A percentile compares a stretch with the other conserved stretches of the same genome.
phyloP scores from a whole-genome alignment of 768 basidiomycete genomes.

The Fibroporia radiculosa region DNA sequence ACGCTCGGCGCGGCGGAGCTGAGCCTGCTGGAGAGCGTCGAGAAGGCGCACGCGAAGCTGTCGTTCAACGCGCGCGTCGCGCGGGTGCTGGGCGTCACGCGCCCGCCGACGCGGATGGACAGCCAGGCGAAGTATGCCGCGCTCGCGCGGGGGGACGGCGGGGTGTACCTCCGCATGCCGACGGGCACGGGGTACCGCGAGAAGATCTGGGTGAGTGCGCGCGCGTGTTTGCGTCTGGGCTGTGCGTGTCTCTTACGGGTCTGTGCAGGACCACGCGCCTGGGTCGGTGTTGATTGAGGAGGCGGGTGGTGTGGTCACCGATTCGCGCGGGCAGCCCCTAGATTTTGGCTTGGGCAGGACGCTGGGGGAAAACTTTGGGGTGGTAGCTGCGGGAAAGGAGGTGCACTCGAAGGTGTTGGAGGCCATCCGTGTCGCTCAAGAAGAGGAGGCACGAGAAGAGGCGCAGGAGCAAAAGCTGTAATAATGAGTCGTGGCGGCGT shows the following conservation, averaged over 20 bases:
- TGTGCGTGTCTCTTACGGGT: neutral
- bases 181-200: conserved; percentile 74
- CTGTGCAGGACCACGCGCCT: conserved; percentile 76
- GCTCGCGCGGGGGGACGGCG: conserved; percentile 81
- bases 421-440: conserved; percentile 59
- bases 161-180: conserved; percentile 75
- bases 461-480: neutral
- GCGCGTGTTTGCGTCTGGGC: neutral
- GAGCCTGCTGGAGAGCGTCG: conserved; percentile 85
- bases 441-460: conserved; percentile 18
- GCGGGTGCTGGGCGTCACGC: conserved; percentile 53
- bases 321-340: conserved; percentile 70
- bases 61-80: conserved; percentile 74
- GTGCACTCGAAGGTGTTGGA: conserved; percentile 62
- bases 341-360: conserved; percentile 86
- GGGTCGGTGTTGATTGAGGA: conserved; percentile 81
- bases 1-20: conserved; percentile 39
- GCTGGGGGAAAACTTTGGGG: conserved; percentile 78
- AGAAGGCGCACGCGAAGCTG: conserved; percentile 88
- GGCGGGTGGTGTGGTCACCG: conserved; percentile 83
- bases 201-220: conserved; percentile 82
- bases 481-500: too few species aligned
- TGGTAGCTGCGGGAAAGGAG: conserved; percentile 74
- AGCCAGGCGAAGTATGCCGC: conserved; percentile 93
- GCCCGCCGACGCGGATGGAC: conserved; percentile 78